Percentiles rank a stretch among this genome's conserved stretches.
These are phyloP conservation scores for Hymenoscyphus repandus DNA, from an alignment of 2,329 filamentous ascomycete genomes.

Conservation along the genomic window DNA sequence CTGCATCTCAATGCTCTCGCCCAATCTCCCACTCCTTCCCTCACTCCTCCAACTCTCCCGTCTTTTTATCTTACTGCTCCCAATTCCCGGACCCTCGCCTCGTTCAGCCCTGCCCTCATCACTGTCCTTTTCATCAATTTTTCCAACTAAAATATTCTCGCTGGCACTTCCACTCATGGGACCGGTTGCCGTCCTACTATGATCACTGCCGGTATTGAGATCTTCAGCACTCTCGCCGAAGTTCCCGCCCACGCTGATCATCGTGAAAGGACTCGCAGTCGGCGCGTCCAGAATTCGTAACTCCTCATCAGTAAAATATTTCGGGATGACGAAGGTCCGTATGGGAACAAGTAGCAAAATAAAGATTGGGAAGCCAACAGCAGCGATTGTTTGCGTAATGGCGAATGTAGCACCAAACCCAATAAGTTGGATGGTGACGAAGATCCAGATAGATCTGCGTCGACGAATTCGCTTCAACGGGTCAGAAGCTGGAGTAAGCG, in stretches of 20 bases:
- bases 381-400: constrained; percentile 77
- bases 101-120: constrained; percentile 25
- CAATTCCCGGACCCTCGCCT: constrained; percentile 16
- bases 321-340: constrained; percentile 36
- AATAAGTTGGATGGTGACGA: constrained; percentile 62
- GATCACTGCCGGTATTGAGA: neutral
- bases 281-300: constrained; percentile 50
- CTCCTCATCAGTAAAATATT: constrained; percentile 26
- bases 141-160: constrained; percentile 13
- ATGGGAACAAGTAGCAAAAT: constrained; percentile 26
- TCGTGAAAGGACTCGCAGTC: constrained; percentile 48
- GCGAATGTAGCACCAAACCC: constrained; percentile 76
- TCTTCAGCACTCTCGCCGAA: constrained; percentile 32
- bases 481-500: constrained; percentile 53
- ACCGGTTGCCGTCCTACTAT: neutral
- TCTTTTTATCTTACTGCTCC: constrained; percentile 15
- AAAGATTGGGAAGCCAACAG: constrained; percentile 65
- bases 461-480: constrained; percentile 58
- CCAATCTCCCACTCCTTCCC: constrained; percentile 14
- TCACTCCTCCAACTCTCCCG: constrained; percentile 10
- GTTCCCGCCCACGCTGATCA: constrained; percentile 29
- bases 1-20: constrained; percentile 27
- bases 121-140: constrained; percentile 14
- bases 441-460: constrained; percentile 63
- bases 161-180: constrained; percentile 10